phyloP scores from a whole-genome alignment of 768 basidiomycete genomes.

The Suillus decipiens region DNA sequence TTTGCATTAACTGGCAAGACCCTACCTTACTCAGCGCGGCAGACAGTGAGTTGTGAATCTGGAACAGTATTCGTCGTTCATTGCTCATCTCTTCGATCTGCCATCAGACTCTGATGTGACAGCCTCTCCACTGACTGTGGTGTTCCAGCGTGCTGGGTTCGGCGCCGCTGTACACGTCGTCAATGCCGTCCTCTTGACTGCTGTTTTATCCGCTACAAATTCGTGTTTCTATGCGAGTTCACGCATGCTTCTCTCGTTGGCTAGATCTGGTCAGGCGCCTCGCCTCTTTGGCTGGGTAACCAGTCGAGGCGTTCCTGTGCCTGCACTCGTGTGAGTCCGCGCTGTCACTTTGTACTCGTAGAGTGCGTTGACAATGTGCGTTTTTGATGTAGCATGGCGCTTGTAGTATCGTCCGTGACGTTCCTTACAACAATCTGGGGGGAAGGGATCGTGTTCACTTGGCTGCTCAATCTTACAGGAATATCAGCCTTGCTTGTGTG shows the following conservation, averaged over 20 bases:
- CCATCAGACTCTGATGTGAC: slow-evolving; percentile 47
- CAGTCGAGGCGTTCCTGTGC: slow-evolving; percentile 62
- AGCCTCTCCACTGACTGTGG: slow-evolving; percentile 64
- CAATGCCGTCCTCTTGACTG: slow-evolving; percentile 68
- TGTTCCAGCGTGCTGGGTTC: slow-evolving; percentile 63
- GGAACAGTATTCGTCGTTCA: background rate
- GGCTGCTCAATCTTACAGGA: slow-evolving; percentile 65
- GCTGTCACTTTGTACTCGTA: slow-evolving; percentile 21
- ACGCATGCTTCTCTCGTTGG: slow-evolving; percentile 61
- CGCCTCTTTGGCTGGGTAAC: slow-evolving; percentile 65
- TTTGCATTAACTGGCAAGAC: slow-evolving; percentile 64
- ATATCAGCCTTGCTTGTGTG: slow-evolving; percentile 70
- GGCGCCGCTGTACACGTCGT: slow-evolving; percentile 62
- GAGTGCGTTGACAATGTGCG: slow-evolving; percentile 24
- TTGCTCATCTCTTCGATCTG: background rate
- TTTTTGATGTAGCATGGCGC: slow-evolving; percentile 41
- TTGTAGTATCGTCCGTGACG: slow-evolving; percentile 49
- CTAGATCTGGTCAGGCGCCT: slow-evolving; percentile 65
- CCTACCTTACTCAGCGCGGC: slow-evolving; percentile 51
- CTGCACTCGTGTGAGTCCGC: slow-evolving; percentile 49
- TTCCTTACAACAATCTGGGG: slow-evolving; percentile 64
- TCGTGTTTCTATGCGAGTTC: slow-evolving; percentile 69
- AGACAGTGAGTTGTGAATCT: slow-evolving; percentile 33
- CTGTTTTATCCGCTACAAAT: slow-evolving; percentile 64
- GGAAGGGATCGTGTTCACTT: slow-evolving; percentile 52